phyloP scores from a whole-genome alignment of 2,329 filamentous ascomycete species.

The Botryotinia calthae region DNA sequence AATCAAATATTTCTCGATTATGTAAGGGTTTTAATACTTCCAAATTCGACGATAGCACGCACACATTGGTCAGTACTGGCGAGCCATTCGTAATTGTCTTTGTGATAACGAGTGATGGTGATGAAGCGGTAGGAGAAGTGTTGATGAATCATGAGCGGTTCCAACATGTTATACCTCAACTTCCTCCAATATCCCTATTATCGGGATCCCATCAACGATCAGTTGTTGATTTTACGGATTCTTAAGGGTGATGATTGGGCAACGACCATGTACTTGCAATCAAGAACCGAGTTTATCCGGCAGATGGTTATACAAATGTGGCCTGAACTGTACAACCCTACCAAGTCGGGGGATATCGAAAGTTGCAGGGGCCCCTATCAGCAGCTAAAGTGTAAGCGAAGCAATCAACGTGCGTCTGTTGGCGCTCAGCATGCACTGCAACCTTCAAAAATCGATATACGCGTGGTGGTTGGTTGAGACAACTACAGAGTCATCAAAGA shows the following conservation, averaged over 20 bases:
- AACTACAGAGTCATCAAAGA: constrained; percentile 5
- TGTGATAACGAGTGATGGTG: not conserved
- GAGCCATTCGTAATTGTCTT: not conserved
- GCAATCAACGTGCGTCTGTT: constrained; percentile 21
- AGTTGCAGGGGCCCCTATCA: constrained; percentile 12
- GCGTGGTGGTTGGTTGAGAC: constrained; percentile 8
- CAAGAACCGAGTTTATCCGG: constrained; percentile 9
- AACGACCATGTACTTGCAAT: not conserved
- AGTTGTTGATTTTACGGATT: not conserved
- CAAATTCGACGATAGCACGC: not conserved
- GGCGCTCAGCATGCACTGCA: constrained; percentile 11
- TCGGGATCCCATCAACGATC: constrained; percentile 1
- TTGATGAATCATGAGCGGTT: constrained; percentile 6
- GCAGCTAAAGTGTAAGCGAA: constrained; percentile 11
- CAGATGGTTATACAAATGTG: constrained; percentile 10
- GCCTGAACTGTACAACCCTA: not conserved
- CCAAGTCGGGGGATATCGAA: constrained; percentile 1
- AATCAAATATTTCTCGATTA: not conserved
- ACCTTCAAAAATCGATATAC: constrained; percentile 8
- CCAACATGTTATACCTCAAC: not conserved
- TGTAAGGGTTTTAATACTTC: not conserved
- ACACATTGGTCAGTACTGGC: not conserved
- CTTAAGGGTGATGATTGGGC: constrained; percentile 7
- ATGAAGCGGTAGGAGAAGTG: not conserved
- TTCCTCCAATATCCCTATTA: constrained; percentile 8